Conservation (phyloP, 2,329 filamentous ascomycete genomes). For the Lithohypha guttulata region DNA sequence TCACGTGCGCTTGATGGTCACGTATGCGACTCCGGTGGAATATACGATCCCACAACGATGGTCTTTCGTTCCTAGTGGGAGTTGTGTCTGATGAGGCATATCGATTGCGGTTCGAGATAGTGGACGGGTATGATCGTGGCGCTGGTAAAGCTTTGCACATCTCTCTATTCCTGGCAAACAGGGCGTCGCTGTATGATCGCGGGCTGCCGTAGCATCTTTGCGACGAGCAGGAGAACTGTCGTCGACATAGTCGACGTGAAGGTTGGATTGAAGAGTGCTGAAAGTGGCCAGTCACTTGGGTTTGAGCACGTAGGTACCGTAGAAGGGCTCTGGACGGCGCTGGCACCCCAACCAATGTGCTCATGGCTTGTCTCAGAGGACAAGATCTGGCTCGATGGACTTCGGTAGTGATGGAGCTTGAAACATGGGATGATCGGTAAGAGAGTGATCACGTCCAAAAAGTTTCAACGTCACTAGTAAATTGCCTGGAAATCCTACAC, state of each 20-base stretch:
- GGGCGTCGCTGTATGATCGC: slow-evolving; percentile 16
- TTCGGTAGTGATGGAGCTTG: too few species aligned
- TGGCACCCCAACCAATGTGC: slow-evolving; percentile 12
- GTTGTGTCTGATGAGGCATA: slow-evolving; percentile 16
- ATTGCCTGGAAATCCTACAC: too few species aligned
- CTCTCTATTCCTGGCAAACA: slow-evolving; percentile 16
- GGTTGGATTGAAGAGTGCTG: slow-evolving; percentile 22
- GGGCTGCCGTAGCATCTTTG: slow-evolving; percentile 13
- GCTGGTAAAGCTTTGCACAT: slow-evolving; percentile 18
- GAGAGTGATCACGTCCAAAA: too few species aligned
- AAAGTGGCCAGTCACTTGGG: slow-evolving; percentile 23
- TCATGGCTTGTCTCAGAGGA: too few species aligned
- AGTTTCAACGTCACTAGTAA: too few species aligned
- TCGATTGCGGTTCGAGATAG: slow-evolving; percentile 13
- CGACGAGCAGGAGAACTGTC: slow-evolving; percentile 11
- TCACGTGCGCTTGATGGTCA: slow-evolving; percentile 11
- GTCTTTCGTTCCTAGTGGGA: slow-evolving; percentile 6
- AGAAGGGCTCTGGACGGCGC: slow-evolving; percentile 50
- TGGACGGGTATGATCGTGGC: slow-evolving; percentile 9
- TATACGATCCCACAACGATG: slow-evolving; percentile 9
- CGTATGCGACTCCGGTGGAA: slow-evolving; percentile 17
- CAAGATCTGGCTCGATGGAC: too few species aligned
- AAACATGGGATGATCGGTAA: too few species aligned
- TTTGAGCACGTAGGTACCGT: slow-evolving; percentile 62
- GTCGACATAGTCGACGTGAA: slow-evolving; percentile 17